Base-by-base conservation (phyloP, 345 rosid species). In the Brassica juncea region DNA sequence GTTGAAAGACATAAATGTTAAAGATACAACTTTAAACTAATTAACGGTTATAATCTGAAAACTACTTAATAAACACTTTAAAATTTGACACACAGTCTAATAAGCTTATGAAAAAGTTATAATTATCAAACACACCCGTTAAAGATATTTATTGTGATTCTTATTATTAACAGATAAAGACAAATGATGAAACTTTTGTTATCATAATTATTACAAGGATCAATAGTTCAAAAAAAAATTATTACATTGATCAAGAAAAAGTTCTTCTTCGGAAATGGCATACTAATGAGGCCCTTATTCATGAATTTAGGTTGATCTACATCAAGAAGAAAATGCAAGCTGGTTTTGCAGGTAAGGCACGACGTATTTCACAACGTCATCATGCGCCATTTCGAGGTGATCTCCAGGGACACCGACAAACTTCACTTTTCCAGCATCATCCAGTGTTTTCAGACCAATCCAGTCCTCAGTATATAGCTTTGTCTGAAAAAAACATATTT, bases 381-480 rank as follows among this genome's bases (percentile, higher is more conserved):
- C 73, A 37, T 6, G 68, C 6, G 94, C 89, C 68, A 92, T 92
- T 64, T 84, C 78, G 0, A 90, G 90, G 82, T 92, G 97, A 23
- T 87, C 89, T 5, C 97, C 97, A 4, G 94, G 61, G 8, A 92
- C 93, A 63, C 86, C 88, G 2, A 91, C 71, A 73, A 79, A 92
- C 73, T 82, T 87, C 23, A 94, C 93, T 83, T 82, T 92, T 75
- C 95, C 92, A n/a, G 86, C 89, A 54, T 28, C 88, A 70, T 94
- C 88, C 52, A 94, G 71, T 0, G 86, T 72, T 77, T 84, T 88
- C 34, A 92, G 89, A 61, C 98, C 97, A 31, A 94, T 94, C 98
- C 99, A 94, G 64, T 94, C 99, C 79, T 92, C 97, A 0, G 19
- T 82, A 68, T 92, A 94, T 47, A 94, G 91, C 63, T 85, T 82